Conservation (phyloP, 331 rosid species). For the Malus hybrid region DNA sequence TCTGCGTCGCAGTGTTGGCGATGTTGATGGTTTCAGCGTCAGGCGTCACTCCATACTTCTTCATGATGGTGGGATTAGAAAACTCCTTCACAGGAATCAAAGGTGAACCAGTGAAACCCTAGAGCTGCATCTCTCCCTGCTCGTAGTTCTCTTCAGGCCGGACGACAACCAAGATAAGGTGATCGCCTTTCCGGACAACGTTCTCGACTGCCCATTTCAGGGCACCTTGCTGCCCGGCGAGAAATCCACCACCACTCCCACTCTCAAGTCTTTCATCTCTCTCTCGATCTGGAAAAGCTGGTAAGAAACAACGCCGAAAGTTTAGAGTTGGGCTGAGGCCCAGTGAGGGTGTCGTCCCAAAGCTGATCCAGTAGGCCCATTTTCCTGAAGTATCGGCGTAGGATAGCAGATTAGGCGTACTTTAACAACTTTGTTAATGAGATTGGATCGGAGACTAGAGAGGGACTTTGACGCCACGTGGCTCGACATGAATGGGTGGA, state of each 20-base stretch:
- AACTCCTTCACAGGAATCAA: conserved; percentile 59
- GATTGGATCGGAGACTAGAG: not conserved
- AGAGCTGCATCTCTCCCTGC: conserved; percentile 76
- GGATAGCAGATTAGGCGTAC: too few relatives aligned
- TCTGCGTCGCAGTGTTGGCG: conserved; percentile 34
- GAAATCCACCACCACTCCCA: conserved; percentile 89
- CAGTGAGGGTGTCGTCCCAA: too few relatives aligned
- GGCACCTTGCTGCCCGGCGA: conserved; percentile 61
- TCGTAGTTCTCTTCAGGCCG: conserved; percentile 50
- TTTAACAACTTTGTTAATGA: too few relatives aligned
- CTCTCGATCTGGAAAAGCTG: not conserved
- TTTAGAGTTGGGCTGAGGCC: not conserved
- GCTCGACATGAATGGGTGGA: conserved; percentile 3
- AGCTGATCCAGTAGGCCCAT: too few relatives aligned
- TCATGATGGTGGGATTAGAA: conserved; percentile 33
- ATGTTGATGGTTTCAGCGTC: conserved; percentile 46
- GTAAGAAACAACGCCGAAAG: not conserved
- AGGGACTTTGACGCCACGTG: conserved; percentile 18
- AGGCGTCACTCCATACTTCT: conserved; percentile 56
- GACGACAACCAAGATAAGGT: conserved; percentile 46
- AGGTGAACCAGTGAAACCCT: conserved; percentile 76
- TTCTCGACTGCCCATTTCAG: conserved; percentile 75
- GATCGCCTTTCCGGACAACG: conserved; percentile 56
- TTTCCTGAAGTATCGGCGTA: too few relatives aligned
- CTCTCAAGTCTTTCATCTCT: conserved; percentile 42